Percentiles rank a stretch among this genome's conserved stretches.
phyloP scores from a whole-genome alignment of 2,329 filamentous ascomycete species.

The Cordyceps javanica region DNA sequence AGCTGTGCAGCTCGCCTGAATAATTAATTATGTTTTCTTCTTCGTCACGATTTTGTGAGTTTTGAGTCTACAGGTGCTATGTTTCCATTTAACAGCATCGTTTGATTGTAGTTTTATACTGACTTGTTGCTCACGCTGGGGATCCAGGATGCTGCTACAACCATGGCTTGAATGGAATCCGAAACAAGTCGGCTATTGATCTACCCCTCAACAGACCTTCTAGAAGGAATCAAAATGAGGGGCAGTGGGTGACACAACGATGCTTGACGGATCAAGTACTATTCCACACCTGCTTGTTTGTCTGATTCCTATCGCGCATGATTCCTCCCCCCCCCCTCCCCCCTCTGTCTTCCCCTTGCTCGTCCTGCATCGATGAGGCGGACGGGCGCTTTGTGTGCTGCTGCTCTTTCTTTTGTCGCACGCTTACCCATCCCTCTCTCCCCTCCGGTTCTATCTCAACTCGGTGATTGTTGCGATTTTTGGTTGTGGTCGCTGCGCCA shows the following conservation, averaged over 20 bases:
- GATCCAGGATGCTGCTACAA: not conserved
- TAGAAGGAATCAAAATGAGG: not conserved
- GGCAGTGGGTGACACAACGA: not conserved
- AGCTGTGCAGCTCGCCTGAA: not conserved
- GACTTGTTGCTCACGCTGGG: not conserved
- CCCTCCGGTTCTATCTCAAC: too few relatives aligned
- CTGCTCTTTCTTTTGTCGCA: not conserved
- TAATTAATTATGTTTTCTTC: not conserved
- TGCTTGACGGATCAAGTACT: constrained; percentile 2
- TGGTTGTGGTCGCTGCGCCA: not conserved
- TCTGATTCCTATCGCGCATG: not conserved
- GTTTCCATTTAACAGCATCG: not conserved
- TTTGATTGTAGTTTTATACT: not conserved
- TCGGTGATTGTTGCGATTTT: constrained; percentile 8
- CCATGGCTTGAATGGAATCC: not conserved
- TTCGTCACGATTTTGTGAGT: too few relatives aligned
- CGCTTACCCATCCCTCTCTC: not conserved
- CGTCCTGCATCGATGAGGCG: not conserved
- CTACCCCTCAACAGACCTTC: not conserved
- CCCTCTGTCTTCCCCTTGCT: not conserved
- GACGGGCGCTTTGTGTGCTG: not conserved
- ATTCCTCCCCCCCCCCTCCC: not conserved
- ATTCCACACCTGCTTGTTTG: constrained; percentile 4
- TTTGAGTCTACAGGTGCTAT: not conserved
- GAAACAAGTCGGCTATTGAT: constrained; percentile 7